Evolutionary conservation across 179 eudicot species (phyloP).

Genomic region (Actinidia polygama): DNA sequence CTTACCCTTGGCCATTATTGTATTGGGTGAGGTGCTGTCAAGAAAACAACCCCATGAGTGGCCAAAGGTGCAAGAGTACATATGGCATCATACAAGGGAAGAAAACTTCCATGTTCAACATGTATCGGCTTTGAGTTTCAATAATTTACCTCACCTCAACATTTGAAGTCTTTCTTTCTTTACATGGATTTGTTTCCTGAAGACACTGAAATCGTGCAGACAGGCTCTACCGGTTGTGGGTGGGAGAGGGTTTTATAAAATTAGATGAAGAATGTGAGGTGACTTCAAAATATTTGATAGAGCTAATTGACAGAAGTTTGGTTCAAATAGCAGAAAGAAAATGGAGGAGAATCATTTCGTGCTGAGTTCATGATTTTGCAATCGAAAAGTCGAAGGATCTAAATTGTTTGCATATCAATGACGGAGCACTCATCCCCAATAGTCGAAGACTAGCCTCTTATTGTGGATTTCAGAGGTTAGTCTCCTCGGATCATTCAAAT

Average conservation of each 20-base stretch:
- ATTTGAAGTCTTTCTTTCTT: no score
- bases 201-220: no score
- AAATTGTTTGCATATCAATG: background rate
- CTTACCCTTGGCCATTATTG: background rate
- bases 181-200: no score
- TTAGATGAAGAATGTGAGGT: background rate
- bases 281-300: background rate
- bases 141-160: no score
- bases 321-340: background rate
- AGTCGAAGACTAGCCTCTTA: background rate
- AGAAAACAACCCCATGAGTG: background rate
- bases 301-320: slow-evolving; percentile 6
- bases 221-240: no score
- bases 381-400: slow-evolving; percentile 8
- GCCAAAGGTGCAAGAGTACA: background rate
- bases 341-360: background rate
- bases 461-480: background rate
- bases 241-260: background rate
- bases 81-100: background rate
- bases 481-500: background rate
- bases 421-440: background rate
- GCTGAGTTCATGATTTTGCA: slow-evolving; percentile 3
- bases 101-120: no score
- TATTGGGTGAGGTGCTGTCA: background rate
- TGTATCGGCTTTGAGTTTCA: no score